phyloP scores from a whole-genome alignment of 1,284 basidiomycete genomes.

The Boletellus deceptivus region DNA sequence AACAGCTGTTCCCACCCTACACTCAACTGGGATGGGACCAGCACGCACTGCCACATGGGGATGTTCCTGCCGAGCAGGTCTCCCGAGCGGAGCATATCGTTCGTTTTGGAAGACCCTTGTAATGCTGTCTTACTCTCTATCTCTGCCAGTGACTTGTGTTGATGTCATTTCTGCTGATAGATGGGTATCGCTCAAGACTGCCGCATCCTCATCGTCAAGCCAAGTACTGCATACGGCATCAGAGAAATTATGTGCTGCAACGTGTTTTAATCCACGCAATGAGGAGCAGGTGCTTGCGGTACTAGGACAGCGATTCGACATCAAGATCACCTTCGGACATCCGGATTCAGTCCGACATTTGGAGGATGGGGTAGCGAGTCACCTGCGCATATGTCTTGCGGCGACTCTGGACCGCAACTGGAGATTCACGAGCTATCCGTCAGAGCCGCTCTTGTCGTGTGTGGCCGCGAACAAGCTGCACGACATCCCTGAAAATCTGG shows the following conservation, averaged over 20 bases:
- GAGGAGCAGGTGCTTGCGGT: not conserved
- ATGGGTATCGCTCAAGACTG: no score
- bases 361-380: conserved; percentile 7
- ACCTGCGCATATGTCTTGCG: conserved; percentile 3
- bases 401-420: conserved; percentile 6
- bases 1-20: conserved; percentile 3
- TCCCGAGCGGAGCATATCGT: not conserved
- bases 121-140: no score
- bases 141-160: no score
- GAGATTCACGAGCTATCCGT: conserved; percentile 10
- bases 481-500: not conserved
- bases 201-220: rapidly evolving
- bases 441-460: conserved; percentile 13
- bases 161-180: no score
- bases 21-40: conserved; percentile 5
- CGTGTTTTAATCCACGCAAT: not conserved
- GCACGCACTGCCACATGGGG: not conserved
- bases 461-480: conserved; percentile 2
- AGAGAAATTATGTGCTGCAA: not conserved
- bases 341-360: conserved; percentile 2
- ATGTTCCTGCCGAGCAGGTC: not conserved
- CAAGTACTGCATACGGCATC: not conserved
- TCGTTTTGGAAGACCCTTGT: not conserved
- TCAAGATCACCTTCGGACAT: conserved; percentile 8
- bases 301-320: conserved; percentile 9